Evolutionary conservation across 2,329 filamentous ascomycete species (phyloP).

Genomic region (Fonsecaea monophora): DNA sequence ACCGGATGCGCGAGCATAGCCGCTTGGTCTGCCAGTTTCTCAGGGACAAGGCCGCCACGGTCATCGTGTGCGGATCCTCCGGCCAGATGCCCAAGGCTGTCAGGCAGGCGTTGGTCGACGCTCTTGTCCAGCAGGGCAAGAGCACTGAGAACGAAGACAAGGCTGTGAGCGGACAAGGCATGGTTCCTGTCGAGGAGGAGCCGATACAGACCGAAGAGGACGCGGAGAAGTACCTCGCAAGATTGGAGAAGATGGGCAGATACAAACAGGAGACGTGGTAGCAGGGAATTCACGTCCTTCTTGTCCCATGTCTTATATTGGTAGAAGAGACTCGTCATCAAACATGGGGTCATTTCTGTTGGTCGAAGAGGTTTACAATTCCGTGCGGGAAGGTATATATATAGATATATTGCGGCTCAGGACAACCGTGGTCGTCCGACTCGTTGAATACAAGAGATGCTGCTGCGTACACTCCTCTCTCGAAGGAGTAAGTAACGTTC

Average conservation of each 20-base stretch:
- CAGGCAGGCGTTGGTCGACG: slow-evolving; percentile 69
- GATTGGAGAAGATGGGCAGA: slow-evolving; percentile 66
- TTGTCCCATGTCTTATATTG: no score
- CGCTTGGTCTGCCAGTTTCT: slow-evolving; percentile 60
- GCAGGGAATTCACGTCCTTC: not conserved
- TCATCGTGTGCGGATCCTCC: slow-evolving; percentile 62
- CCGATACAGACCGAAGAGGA: slow-evolving; percentile 49
- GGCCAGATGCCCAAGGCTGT: slow-evolving; percentile 76
- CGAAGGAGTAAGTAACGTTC: not conserved
- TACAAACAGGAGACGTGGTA: slow-evolving; percentile 76
- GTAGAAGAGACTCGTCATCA: no score
- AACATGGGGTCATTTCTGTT: no score
- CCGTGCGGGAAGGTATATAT: no score
- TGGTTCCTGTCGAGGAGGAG: slow-evolving; percentile 47
- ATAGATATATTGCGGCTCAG: no score
- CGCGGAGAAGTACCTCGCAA: slow-evolving; percentile 63
- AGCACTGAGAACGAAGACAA: slow-evolving; percentile 54
- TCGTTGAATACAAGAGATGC: not conserved
- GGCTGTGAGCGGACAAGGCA: slow-evolving; percentile 21
- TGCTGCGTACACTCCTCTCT: not conserved
- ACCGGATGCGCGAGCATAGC: slow-evolving; percentile 62
- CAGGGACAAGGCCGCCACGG: slow-evolving; percentile 58
- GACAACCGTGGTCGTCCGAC: not conserved
- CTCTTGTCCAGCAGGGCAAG: slow-evolving; percentile 54
- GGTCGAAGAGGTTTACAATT: no score